A percentile compares a stretch with the other conserved stretches of the same genome.
Evolutionary conservation across 208 protist genomes (phyloP).

Genomic region (Trypanosoma avium): DNA sequence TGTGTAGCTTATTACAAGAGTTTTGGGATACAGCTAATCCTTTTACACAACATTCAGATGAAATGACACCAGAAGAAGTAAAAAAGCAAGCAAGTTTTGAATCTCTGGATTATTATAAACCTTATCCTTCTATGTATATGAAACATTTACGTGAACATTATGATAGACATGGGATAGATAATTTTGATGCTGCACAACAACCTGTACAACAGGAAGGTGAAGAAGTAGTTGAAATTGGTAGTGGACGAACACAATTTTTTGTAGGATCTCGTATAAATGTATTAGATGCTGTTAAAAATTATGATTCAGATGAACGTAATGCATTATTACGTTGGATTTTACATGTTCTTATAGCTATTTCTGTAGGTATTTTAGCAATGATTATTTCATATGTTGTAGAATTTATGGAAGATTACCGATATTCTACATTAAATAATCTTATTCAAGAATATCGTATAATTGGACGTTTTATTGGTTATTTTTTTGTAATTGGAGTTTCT

Average conservation of each 20-base stretch:
- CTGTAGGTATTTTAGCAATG: conserved; percentile 72
- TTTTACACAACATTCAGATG: conserved; percentile 40
- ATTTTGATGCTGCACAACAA: not conserved
- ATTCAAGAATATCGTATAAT: conserved; percentile 34
- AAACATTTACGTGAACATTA: conserved; percentile 52
- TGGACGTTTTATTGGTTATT: conserved; percentile 37
- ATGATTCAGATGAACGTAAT: conserved; percentile 58
- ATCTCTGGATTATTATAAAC: conserved; percentile 82
- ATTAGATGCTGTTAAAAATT: conserved; percentile 23
- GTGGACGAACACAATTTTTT: not conserved
- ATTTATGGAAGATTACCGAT: conserved; percentile 57
- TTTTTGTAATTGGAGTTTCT: conserved; percentile 53
- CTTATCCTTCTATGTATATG: conserved; percentile 84
- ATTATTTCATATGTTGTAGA: conserved; percentile 72
- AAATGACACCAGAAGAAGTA: conserved; percentile 44
- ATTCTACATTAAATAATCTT: conserved; percentile 34
- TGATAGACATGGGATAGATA: not conserved
- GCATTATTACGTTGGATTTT: conserved; percentile 74
- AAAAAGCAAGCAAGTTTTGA: conserved; percentile 75
- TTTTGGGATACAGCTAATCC: conserved; percentile 73
- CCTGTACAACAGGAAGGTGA: not conserved
- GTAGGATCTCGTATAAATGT: conserved; percentile 6
- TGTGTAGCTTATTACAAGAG: conserved; percentile 26
- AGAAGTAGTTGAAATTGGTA: not conserved
- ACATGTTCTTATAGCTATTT: conserved; percentile 82